Percentiles rank a stretch among this genome's conserved stretches.
These are phyloP conservation scores for Trichoderma breve DNA, from an alignment of 2,329 filamentous ascomycete species.

Conservation along the genomic window DNA sequence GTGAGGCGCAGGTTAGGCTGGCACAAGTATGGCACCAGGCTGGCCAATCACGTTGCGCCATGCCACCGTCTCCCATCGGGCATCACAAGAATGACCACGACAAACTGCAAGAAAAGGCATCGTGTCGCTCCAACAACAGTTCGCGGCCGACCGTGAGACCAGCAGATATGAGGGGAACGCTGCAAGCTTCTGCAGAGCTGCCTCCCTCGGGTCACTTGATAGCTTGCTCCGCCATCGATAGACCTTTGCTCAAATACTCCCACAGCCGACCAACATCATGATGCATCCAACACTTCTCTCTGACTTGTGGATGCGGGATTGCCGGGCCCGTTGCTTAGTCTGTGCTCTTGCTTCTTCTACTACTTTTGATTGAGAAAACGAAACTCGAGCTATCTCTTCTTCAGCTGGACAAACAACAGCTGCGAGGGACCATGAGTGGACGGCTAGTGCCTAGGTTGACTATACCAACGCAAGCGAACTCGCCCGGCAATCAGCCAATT, in stretches of 20 bases:
- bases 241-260: constrained; percentile 1
- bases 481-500: constrained; percentile 24
- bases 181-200: background rate
- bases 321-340: background rate
- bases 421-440: constrained; percentile 2
- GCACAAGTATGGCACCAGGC: background rate
- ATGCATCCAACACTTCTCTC: background rate
- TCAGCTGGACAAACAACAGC: background rate
- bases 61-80: background rate
- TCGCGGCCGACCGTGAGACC: background rate
- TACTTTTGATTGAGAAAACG: background rate
- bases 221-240: background rate
- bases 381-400: background rate
- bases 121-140: background rate
- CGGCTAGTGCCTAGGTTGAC: background rate
- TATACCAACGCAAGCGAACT: constrained; percentile 2
- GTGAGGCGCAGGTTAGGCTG: background rate
- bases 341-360: background rate
- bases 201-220: background rate
- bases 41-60: background rate
- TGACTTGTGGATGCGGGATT: constrained; percentile 2
- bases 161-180: background rate
- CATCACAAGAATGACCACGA: background rate
- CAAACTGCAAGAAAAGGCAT: background rate
- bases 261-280: background rate